Percentiles rank a stretch among this genome's conserved stretches.
Conservation (phyloP, 768 basidiomycete species). For the Chalciporus sphaerocephalus region DNA sequence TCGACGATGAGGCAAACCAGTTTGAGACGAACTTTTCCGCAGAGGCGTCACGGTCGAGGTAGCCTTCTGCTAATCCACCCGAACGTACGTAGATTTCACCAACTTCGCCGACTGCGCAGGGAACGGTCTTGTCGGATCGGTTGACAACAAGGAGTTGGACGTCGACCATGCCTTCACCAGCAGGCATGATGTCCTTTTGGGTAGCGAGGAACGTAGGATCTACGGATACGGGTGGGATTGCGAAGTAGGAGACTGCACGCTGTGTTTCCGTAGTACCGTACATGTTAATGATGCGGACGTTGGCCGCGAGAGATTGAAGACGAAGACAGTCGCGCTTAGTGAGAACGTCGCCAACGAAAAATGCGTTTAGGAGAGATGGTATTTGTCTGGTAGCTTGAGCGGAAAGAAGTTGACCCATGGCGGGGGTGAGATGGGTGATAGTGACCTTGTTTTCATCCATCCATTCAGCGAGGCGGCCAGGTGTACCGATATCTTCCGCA, state of each 20-base stretch:
- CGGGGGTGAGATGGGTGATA: constrained; percentile 96
- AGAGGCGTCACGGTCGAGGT: constrained; percentile 78
- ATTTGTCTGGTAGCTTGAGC: constrained; percentile 81
- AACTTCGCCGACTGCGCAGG: constrained; percentile 92
- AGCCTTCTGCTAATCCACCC: constrained; percentile 93
- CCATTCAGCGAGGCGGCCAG: constrained; percentile 96
- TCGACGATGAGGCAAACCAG: constrained; percentile 68
- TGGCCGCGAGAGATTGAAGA: constrained; percentile 85
- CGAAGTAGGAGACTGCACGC: constrained; percentile 95
- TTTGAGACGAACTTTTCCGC: constrained; percentile 90
- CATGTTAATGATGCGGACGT: constrained; percentile 98
- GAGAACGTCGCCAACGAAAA: constrained; percentile 98
- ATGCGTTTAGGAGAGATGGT: constrained; percentile 81
- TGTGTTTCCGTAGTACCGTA: constrained; percentile 99
- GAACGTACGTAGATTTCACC: constrained; percentile 98
- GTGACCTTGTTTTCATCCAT: constrained; percentile 91
- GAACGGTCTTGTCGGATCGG: constrained; percentile 73
- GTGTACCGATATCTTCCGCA: constrained; percentile 93
- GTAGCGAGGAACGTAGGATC: constrained; percentile 89
- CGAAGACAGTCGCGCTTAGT: constrained; percentile 97
- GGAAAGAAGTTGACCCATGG: constrained; percentile 97
- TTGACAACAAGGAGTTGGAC: constrained; percentile 97
- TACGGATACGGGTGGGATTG: constrained; percentile 76
- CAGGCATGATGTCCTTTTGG: constrained; percentile 97
- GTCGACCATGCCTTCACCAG: constrained; percentile 95